phyloP scores from a whole-genome alignment of 371 early-diverging fungal genomes.

The Lichtheimia ornata region DNA sequence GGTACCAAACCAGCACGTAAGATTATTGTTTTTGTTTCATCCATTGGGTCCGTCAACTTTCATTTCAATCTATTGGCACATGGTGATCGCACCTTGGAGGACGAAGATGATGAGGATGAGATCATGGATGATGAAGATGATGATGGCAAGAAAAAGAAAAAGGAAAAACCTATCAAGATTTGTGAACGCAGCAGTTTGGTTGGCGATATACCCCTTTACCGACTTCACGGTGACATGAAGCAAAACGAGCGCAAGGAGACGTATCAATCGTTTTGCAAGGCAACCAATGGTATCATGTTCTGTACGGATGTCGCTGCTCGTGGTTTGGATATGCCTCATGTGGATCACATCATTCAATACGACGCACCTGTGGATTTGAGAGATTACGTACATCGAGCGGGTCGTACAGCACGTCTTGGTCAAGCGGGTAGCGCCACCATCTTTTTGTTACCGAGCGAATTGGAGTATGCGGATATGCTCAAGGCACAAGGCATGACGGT shows the following conservation, averaged over 20 bases:
- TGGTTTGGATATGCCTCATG: constrained; percentile 96
- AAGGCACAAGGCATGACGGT: constrained; percentile 66
- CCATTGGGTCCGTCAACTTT: constrained; percentile 93
- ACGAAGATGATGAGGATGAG: constrained; percentile 42
- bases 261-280: constrained; percentile 70
- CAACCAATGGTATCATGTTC: constrained; percentile 74
- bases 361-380: constrained; percentile 95
- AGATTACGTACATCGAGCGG: constrained; percentile 97
- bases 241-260: constrained; percentile 78
- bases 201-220: constrained; percentile 65
- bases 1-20: constrained; percentile 53
- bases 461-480: constrained; percentile 78
- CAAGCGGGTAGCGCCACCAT: constrained; percentile 81
- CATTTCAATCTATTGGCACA: constrained; percentile 75
- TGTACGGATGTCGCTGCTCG: constrained; percentile 99
- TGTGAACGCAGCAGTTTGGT: constrained; percentile 52
- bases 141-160: constrained; percentile 29
- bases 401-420: constrained; percentile 97
- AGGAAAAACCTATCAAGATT: constrained; percentile 9
- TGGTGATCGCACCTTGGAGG: constrained; percentile 51
- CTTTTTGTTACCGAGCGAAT: constrained; percentile 89
- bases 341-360: constrained; percentile 93
- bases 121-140: constrained; percentile 38
- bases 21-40: constrained; percentile 87
- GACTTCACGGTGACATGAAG: constrained; percentile 89